phyloP scores from a whole-genome alignment of 257 asterid genomes.

The Plantago major region DNA sequence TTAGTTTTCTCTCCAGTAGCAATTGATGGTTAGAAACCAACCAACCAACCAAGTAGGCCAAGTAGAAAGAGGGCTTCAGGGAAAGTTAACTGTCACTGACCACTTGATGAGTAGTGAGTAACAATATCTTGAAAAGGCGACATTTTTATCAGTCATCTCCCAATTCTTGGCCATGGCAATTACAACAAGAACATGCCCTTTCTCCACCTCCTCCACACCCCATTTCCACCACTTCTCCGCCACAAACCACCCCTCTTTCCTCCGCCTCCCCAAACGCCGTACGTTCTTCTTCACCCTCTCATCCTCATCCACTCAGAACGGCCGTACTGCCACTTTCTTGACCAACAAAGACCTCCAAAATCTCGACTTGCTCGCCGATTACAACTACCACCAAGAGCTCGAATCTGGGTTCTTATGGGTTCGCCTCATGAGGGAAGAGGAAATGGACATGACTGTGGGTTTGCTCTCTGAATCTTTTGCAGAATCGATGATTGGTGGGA shows the following conservation, averaged over 20 bases:
- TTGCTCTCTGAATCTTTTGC: constrained; percentile 82
- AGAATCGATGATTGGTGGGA: constrained; percentile 68
- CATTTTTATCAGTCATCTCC: not conserved
- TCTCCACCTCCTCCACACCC: constrained; percentile 37
- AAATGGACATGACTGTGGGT: constrained; percentile 60
- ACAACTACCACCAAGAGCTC: constrained; percentile 56
- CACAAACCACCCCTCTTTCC: constrained; percentile 39
- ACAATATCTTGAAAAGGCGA: constrained; percentile 13
- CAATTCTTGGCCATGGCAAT: constrained; percentile 31
- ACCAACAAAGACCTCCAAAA: constrained; percentile 63
- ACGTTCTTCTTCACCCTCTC: constrained; percentile 40
- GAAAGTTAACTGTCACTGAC: not conserved
- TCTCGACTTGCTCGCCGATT: constrained; percentile 50
- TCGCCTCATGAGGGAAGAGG: constrained; percentile 77
- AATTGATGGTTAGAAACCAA: no score
- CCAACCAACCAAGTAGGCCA: no score
- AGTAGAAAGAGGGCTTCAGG: no score
- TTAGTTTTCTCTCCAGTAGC: no score
- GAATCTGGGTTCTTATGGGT: constrained; percentile 66
- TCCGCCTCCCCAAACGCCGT: constrained; percentile 35
- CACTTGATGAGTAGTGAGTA: no score
- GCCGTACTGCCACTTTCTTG: constrained; percentile 34
- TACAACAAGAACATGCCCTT: constrained; percentile 35
- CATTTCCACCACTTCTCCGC: constrained; percentile 38
- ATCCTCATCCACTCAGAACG: constrained; percentile 43